Evolutionary conservation across 257 asterid genomes (phyloP), one percentile per base, ranked within the genome.

Genomic region (Fraxinus pennsylvanica): DNA sequence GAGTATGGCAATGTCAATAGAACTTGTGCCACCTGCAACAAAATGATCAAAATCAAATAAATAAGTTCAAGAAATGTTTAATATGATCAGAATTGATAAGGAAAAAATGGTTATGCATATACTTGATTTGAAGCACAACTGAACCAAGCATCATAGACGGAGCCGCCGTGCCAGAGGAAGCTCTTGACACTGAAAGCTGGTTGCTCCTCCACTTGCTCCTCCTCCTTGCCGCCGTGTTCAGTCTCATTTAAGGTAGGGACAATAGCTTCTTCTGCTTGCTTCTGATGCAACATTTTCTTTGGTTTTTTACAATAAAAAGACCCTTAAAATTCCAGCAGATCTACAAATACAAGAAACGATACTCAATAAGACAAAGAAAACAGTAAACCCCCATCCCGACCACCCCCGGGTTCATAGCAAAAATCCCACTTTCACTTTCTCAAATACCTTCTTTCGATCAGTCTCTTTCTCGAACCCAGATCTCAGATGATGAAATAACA

Each of bases 111-210:
- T 21, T 5, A 14, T 27, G 30, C 27, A 21, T 4, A 2, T 77
- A 92, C 97, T 86, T 92, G 97, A 79, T 93, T 93, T 29, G 97
- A 93, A 9, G 97, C 91, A 75, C 97, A 93, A 59, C 97, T 91
- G 88, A 93, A 93, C 97, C 97, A 93, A 74, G 97, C 97, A 75
- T 93, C 97, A 84, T 86, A 91, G 57, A 86, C 92, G 76, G 97
- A 91, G 79, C 97, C 97, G 22, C 97, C 97, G 86, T 93, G 94
- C 97, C 97, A 93, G 72, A 93, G 87, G 41, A 90, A 14, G 82
- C 73, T 88, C 32, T 85, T 87, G 79, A 89, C 73, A 81, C 86
- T 81, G 71, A 80, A 78, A 68, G 68, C 41, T 1, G 86, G 9
- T 0, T 86, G 82, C 1, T 87, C 86, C 67, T 85, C 91, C 59